phyloP scores from a whole-genome alignment of 208 protist genomes.

The Trichomonas vaginalis region DNA sequence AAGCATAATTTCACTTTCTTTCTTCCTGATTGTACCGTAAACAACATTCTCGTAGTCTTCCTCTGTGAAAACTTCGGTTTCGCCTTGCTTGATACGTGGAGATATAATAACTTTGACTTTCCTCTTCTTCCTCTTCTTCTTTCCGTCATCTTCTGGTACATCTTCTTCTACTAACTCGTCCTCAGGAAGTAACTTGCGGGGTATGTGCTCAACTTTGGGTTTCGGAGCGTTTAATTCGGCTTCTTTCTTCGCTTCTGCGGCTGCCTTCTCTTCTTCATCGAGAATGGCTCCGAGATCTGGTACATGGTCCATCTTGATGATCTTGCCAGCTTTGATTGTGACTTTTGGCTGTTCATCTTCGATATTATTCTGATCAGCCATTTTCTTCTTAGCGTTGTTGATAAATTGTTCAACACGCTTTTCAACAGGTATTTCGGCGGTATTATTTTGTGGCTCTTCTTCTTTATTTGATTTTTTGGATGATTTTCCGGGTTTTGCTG shows the following conservation, averaged over 20 bases:
- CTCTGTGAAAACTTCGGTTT: background rate
- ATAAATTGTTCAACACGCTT: background rate
- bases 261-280: background rate
- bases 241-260: background rate
- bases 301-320: background rate
- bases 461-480: background rate
- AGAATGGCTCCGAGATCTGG: background rate
- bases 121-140: background rate
- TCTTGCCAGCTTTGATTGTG: background rate
- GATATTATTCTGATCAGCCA: background rate
- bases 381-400: background rate
- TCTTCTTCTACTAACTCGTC: background rate
- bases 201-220: background rate
- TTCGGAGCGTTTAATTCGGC: background rate
- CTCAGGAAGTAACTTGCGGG: background rate
- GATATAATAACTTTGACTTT: background rate
- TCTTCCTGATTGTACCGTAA: background rate
- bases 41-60: background rate
- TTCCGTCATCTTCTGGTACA: background rate
- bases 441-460: background rate
- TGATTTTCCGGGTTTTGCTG: background rate
- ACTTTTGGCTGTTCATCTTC: background rate
- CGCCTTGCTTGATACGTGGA: background rate
- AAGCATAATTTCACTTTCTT: background rate
- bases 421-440: background rate